phyloP scores from a whole-genome alignment of 2,329 filamentous ascomycete species.

The Cercospora beticola region DNA sequence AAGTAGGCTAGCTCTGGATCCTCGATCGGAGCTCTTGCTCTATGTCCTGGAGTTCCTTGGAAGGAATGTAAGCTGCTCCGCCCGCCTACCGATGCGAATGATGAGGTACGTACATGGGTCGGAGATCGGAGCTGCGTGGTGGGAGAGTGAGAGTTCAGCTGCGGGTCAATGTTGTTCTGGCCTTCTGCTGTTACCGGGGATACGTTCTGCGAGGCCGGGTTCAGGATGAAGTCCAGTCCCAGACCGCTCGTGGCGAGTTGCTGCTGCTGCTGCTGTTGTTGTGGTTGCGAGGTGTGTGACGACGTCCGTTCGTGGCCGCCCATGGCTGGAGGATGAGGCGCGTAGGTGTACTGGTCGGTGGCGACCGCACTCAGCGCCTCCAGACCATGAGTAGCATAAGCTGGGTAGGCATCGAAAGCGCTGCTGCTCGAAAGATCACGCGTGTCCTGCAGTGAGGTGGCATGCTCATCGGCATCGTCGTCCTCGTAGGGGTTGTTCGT shows the following conservation, averaged over 20 bases:
- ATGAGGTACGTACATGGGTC: slow-evolving; percentile 35
- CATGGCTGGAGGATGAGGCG: slow-evolving; percentile 34
- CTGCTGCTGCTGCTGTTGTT: slow-evolving; percentile 19
- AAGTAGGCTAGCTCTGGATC: slow-evolving; percentile 52
- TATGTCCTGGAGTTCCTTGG: slow-evolving; percentile 7
- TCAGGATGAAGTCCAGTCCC: slow-evolving; percentile 59
- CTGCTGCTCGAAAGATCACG: not conserved
- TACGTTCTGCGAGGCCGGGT: slow-evolving; percentile 43
- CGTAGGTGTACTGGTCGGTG: slow-evolving; percentile 44
- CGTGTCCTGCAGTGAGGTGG: not conserved
- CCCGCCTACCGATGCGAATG: slow-evolving; percentile 29
- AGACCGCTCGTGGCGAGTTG: slow-evolving; percentile 29
- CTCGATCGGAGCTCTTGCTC: slow-evolving; percentile 28
- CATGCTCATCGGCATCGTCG: slow-evolving; percentile 31
- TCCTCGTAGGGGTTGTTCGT: slow-evolving; percentile 63
- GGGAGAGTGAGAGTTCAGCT: slow-evolving; percentile 30
- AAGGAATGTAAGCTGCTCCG: slow-evolving; percentile 33
- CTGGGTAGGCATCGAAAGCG: slow-evolving; percentile 21
- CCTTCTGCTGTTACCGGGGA: slow-evolving; percentile 33
- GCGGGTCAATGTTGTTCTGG: slow-evolving; percentile 35
- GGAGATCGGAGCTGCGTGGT: slow-evolving; percentile 17
- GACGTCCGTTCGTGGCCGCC: slow-evolving; percentile 27
- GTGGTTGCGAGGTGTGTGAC: slow-evolving; percentile 24
- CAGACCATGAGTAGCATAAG: slow-evolving; percentile 49
- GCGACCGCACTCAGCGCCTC: slow-evolving; percentile 57